Evolutionary conservation across 148 eudicot genomes (phyloP).

Genomic region (Rhododendron ferrugineum): DNA sequence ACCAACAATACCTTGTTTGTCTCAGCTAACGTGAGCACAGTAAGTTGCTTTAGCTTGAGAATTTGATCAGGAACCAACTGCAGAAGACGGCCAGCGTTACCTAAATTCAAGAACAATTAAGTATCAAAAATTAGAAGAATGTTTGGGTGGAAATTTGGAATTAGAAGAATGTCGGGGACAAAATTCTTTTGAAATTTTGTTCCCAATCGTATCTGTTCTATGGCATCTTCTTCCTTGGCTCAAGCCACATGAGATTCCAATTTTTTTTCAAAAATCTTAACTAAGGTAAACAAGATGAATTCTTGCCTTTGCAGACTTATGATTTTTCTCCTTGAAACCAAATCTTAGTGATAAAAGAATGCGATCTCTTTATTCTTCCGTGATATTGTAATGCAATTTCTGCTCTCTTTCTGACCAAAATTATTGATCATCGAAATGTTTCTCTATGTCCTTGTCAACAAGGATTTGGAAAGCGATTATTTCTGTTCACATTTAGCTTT

Average conservation of each 20-base stretch:
- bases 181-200: not conserved
- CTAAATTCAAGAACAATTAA: slow-evolving; percentile 29
- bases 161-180: not conserved
- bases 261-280: not conserved
- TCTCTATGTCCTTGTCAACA: not conserved
- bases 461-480: not conserved
- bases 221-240: not conserved
- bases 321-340: not conserved
- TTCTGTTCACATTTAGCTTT: not conserved
- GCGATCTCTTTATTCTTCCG: not conserved
- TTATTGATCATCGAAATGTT: not conserved
- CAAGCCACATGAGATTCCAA: not conserved
- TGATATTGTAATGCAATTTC: not conserved
- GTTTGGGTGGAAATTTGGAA: not conserved
- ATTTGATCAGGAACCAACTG: slow-evolving; percentile 66
- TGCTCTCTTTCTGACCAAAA: not conserved
- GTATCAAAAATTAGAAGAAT: not conserved
- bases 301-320: not conserved
- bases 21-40: slow-evolving; percentile 85
- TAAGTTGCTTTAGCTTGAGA: slow-evolving; percentile 90
- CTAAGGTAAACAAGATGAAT: not conserved
- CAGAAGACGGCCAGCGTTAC: slow-evolving; percentile 57
- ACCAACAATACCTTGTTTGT: slow-evolving; percentile 56
- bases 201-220: not conserved
- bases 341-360: not conserved